These are phyloP conservation scores for Kingdonia uniflora DNA, from an alignment of 164 flowering plant genomes.

Conservation along the genomic window DNA sequence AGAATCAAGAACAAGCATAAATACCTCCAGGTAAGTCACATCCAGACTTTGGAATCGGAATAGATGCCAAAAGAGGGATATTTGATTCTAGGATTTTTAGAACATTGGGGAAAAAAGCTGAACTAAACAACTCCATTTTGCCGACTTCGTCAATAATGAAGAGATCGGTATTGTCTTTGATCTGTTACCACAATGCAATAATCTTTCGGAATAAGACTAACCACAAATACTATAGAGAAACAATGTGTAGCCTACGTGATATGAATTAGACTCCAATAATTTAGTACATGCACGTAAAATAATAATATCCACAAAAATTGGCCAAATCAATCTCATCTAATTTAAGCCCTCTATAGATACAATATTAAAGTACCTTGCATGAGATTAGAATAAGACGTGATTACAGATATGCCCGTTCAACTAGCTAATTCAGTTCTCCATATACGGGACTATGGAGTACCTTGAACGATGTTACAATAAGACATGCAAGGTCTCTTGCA, in stretches of 20 bases:
- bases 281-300: too few species aligned
- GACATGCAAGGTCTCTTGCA: too few species aligned
- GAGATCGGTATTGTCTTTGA: constrained; percentile 66
- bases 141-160: constrained; percentile 93
- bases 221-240: neutral
- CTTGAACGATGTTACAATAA: too few species aligned
- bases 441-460: too few species aligned
- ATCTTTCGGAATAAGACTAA: neutral
- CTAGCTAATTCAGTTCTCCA: too few species aligned
- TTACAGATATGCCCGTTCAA: too few species aligned
- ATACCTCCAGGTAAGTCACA: constrained; percentile 86
- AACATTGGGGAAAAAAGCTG: constrained; percentile 82
- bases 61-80: constrained; percentile 66
- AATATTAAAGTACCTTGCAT: too few species aligned
- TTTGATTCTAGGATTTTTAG: constrained; percentile 54
- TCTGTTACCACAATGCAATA: constrained; percentile 27
- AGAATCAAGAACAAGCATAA: neutral
- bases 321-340: too few species aligned
- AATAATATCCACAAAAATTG: too few species aligned
- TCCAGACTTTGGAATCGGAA: constrained; percentile 66
- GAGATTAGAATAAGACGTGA: too few species aligned
- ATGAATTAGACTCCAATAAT: too few species aligned
- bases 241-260: neutral
- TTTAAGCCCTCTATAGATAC: too few species aligned
- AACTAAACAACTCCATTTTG: constrained; percentile 81